These are phyloP conservation scores for Cochlearia excelsa DNA, from an alignment of 345 rosid species.

Conservation along the genomic window DNA sequence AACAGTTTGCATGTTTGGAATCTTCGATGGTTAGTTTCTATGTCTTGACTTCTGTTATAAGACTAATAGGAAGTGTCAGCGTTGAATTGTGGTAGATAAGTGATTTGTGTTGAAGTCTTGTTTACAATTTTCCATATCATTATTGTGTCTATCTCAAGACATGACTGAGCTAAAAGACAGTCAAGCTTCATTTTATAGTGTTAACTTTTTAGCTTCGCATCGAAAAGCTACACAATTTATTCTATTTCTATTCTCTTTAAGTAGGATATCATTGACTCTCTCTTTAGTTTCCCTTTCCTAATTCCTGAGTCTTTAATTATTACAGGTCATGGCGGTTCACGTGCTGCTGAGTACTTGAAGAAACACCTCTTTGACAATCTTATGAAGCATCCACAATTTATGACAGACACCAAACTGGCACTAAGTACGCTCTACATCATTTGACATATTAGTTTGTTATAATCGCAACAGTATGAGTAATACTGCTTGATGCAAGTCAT, in stretches of 20 bases:
- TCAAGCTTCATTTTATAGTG: slow-evolving; percentile 11
- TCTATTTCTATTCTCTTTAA: slow-evolving; percentile 3
- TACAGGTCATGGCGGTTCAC: slow-evolving; percentile 99
- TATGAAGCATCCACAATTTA: slow-evolving; percentile 78
- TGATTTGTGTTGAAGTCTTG: slow-evolving; percentile 5
- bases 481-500: slow-evolving; percentile 12
- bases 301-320: slow-evolving; percentile 21
- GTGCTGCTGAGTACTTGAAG: slow-evolving; percentile 94
- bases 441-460: slow-evolving; percentile 20
- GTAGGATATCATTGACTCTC: slow-evolving; percentile 6
- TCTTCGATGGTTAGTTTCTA: slow-evolving; percentile 83
- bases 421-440: slow-evolving; percentile 53
- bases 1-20: slow-evolving; percentile 88
- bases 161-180: slow-evolving; percentile 16
- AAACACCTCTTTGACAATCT: slow-evolving; percentile 90
- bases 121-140: slow-evolving; percentile 15
- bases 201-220: neutral
- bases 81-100: neutral
- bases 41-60: neutral
- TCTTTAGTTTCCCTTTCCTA: slow-evolving; percentile 3
- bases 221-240: neutral
- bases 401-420: slow-evolving; percentile 71
- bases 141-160: neutral
- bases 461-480: slow-evolving; percentile 28
- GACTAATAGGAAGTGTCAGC: neutral